Percentiles rank a stretch among this genome's conserved stretches.
Conservation (phyloP, 805 yeast genomes). For the Candida qinlingensis region DNA sequence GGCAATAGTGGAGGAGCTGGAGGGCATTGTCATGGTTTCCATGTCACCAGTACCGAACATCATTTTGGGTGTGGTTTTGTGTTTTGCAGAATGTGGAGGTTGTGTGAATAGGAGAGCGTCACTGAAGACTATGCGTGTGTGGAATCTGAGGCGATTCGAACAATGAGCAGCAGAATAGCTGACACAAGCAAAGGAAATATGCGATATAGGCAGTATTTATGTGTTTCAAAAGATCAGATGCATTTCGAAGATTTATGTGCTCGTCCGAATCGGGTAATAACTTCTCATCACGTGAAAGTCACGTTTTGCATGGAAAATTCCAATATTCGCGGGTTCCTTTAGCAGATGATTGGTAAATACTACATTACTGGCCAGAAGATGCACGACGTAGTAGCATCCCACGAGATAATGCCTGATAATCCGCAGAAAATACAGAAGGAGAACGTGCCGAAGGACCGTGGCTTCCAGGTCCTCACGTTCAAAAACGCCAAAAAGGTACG, state of each 20-base stretch:
- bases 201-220: no score
- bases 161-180: no score
- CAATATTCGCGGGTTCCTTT: no score
- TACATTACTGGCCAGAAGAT: no score
- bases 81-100: background rate
- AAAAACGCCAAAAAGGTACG: conserved; percentile 1
- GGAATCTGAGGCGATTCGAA: no score
- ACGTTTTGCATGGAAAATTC: background rate
- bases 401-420: background rate
- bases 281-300: conserved; percentile 9
- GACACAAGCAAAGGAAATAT: no score
- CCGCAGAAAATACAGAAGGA: background rate
- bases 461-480: background rate
- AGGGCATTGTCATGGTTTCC: conserved; percentile 16
- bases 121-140: no score
- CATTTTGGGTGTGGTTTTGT: conserved; percentile 18
- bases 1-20: conserved; percentile 12
- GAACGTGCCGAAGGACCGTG: background rate
- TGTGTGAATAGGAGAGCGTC: background rate
- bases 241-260: conserved; percentile 2
- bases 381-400: no score
- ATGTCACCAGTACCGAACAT: conserved; percentile 24
- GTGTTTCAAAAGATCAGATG: background rate
- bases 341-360: no score
- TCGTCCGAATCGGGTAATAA: conserved; percentile 10